These are phyloP conservation scores for Allium fistulosum DNA, from an alignment of 106 monocot species.

Conservation along the genomic window DNA sequence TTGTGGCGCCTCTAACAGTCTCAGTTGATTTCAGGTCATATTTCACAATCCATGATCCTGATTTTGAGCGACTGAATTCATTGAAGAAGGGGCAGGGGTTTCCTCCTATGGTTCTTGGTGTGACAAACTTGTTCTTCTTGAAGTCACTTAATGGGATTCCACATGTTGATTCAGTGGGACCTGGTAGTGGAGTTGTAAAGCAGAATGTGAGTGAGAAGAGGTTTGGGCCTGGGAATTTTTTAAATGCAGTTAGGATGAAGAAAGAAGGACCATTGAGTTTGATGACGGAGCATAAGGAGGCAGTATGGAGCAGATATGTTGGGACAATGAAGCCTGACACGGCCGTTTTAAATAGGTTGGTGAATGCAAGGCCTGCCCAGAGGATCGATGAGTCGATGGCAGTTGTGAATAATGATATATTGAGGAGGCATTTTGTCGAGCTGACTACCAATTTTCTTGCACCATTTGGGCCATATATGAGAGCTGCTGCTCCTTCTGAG, in stretches of 20 bases:
- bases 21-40: constrained; percentile 84
- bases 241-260: constrained; percentile 65
- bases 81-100: too few relatives aligned
- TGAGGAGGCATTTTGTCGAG: too few relatives aligned
- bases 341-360: constrained; percentile 74
- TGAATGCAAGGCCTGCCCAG: constrained; percentile 64
- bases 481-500: too few relatives aligned
- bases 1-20: constrained; percentile 54
- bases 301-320: constrained; percentile 67
- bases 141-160: constrained; percentile 58
- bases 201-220: not conserved
- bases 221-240: constrained; percentile 54
- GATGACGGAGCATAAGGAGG: constrained; percentile 95
- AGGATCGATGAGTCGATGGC: constrained; percentile 92
- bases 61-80: constrained; percentile 70
- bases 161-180: constrained; percentile 72
- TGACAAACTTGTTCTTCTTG: constrained; percentile 95
- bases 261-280: constrained; percentile 83
- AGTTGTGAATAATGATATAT: too few relatives aligned
- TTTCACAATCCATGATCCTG: constrained; percentile 95
- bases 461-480: too few relatives aligned
- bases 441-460: too few relatives aligned
- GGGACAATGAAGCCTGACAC: constrained; percentile 85
- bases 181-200: constrained; percentile 6
- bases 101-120: constrained; percentile 79